Evolutionary conservation across 1,284 basidiomycete species (phyloP), one percentile per base, ranked within the genome.

Genomic region (Termitomyces sp.): DNA sequence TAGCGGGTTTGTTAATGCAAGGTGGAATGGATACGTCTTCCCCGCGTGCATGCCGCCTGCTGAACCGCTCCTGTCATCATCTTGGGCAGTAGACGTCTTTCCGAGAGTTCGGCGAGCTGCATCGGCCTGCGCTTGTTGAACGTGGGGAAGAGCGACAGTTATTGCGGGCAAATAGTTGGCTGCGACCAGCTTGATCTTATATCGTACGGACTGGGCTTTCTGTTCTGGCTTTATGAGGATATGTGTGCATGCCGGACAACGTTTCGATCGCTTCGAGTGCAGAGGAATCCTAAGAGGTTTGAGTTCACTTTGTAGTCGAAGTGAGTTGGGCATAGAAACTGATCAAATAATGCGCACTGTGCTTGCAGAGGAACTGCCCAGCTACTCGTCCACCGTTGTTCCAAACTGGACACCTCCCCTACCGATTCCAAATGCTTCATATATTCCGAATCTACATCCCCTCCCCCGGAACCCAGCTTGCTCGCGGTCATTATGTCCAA

Each of bases 141-240:
- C 64, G 56, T 81, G 81, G n/a, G 84, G 86, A 33, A 87, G 76
- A 18, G 81, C 74, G 28, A 88, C 79, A n/a, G 83, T 81, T 38
- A 97, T 88, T 2, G 88, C 82, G 0, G 96, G 97, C 14, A 99
- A 76, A 69, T 97, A 98, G 68, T 91, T 95, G 24, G 87, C 81
- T 0, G 96, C 97, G 43, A 96, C 90, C 43, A 97, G 85, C 68
- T 97, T 97, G 72, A 99, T 98, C 72, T 98, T 98, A 81, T 89
- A 97, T 5, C 91, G 83, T 31, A 91, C 88, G 5, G 91, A 92
- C 61, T 92, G 89, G 0, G 94, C 88, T 68, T 98, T 99, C 63
- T 94, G 90, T 67, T 99, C 97, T 1, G 97, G 97, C 65, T 97
- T 97, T 71, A 98, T 96, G 55, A 99, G 81, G 60, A 98, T 96